Evolutionary conservation across 1,284 basidiomycete genomes (phyloP).

Genomic region (Puccinia coronata): DNA sequence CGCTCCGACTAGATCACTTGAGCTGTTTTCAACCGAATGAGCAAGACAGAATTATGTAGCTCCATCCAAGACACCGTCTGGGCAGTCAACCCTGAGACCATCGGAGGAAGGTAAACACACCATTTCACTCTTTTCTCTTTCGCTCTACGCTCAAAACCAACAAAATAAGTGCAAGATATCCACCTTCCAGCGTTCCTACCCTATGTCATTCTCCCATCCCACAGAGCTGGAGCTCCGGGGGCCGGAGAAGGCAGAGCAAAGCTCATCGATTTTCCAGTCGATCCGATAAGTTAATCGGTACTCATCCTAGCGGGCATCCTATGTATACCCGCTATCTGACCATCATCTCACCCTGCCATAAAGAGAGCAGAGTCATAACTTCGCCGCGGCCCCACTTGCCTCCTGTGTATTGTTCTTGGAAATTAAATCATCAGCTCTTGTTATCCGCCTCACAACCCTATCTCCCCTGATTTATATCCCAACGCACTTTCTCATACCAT

Average conservation of each 20-base stretch:
- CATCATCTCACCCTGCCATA: background rate
- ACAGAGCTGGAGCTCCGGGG: too few species aligned
- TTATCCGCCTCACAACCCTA: background rate
- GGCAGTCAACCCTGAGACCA: conserved; percentile 39
- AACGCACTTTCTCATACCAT: background rate
- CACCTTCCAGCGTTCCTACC: too few species aligned
- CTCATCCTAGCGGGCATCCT: background rate
- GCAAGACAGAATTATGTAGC: conserved; percentile 38
- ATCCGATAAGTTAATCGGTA: background rate
- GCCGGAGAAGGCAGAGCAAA: too few species aligned
- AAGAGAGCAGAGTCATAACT: background rate
- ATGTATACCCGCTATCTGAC: background rate
- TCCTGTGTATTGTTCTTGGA: too few species aligned
- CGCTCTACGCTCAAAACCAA: too few species aligned
- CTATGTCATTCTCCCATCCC: background rate
- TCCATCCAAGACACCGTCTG: conserved; percentile 22
- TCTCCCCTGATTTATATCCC: background rate
- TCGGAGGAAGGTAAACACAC: conserved; percentile 40
- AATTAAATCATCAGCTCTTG: background rate
- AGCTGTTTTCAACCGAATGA: conserved; percentile 32
- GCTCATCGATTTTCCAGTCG: background rate
- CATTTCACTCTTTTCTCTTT: background rate
- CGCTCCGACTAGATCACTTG: background rate
- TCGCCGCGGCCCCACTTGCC: background rate
- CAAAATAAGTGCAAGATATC: too few species aligned